Evolutionary conservation across 768 basidiomycete genomes (phyloP).

Genomic region (Rhodotorula toruloides): DNA sequence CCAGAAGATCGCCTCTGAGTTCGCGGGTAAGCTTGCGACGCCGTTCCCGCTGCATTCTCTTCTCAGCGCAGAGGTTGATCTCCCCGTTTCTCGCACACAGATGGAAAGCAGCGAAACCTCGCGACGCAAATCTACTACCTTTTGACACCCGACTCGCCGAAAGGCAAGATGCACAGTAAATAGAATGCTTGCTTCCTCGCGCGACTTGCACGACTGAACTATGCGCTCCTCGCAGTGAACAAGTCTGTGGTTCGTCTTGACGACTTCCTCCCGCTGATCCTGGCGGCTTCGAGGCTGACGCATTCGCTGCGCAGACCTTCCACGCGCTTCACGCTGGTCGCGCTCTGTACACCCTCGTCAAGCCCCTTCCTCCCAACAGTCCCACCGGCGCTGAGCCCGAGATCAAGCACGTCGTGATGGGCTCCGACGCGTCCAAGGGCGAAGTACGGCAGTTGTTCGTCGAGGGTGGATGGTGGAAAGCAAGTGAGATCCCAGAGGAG

Average conservation of each 20-base stretch:
- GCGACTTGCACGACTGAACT: not conserved
- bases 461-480: conserved; percentile 45
- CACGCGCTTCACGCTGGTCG: conserved; percentile 56
- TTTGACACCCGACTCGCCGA: conserved; percentile 47
- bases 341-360: conserved; percentile 54
- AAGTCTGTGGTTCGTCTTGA: conserved; percentile 6
- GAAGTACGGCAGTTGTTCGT: conserved; percentile 46
- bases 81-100: conserved; percentile 30
- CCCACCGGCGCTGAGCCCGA: conserved; percentile 42
- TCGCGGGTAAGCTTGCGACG: conserved; percentile 43
- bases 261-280: not conserved
- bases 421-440: conserved; percentile 49
- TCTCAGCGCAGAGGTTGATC: not conserved
- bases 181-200: not conserved
- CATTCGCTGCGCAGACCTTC: conserved; percentile 55
- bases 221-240: conserved; percentile 4
- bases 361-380: conserved; percentile 37
- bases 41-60: not conserved
- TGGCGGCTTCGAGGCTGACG: no score
- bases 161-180: conserved; percentile 12
- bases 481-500: conserved; percentile 46
- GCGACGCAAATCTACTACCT: conserved; percentile 56
- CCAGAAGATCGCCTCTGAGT: conserved; percentile 46
- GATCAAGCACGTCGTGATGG: conserved; percentile 52
- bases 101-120: conserved; percentile 39